These are phyloP conservation scores for Ophiosphaerella narmari DNA, from an alignment of 2,329 filamentous ascomycete species.

Conservation along the genomic window DNA sequence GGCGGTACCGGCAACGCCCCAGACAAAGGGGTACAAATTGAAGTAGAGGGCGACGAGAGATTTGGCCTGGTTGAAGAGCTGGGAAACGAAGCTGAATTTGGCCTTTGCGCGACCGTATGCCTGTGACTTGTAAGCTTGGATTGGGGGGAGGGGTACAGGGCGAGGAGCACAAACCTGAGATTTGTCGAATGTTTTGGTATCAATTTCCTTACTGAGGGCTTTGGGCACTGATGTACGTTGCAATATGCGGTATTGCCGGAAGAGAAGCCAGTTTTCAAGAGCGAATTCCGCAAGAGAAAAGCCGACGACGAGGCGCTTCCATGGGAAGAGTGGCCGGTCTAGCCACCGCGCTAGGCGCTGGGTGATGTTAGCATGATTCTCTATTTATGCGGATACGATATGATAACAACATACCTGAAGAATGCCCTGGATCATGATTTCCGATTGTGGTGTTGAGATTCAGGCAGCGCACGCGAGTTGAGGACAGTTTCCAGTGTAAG, in stretches of 20 bases:
- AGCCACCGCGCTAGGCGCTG: constrained; percentile 79
- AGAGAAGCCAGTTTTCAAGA: constrained; percentile 85
- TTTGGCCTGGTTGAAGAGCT: constrained; percentile 84
- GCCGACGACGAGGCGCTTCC: constrained; percentile 94
- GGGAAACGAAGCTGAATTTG: constrained; percentile 80
- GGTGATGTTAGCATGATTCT: constrained; percentile 13
- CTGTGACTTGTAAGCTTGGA: constrained; percentile 38
- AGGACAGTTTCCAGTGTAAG: constrained; percentile 25
- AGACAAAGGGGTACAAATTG: constrained; percentile 88
- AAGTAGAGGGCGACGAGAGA: constrained; percentile 88
- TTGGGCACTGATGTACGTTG: constrained; percentile 79
- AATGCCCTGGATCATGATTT: constrained; percentile 43
- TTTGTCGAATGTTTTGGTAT: constrained; percentile 90
- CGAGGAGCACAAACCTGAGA: constrained; percentile 63
- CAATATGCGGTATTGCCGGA: constrained; percentile 87
- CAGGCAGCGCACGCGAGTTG: constrained; percentile 21
- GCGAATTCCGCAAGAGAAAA: constrained; percentile 92
- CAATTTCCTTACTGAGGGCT: constrained; percentile 85
- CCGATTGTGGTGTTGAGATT: constrained; percentile 15
- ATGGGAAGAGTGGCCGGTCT: constrained; percentile 91
- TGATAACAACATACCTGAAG: constrained; percentile 30
- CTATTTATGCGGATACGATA: neutral
- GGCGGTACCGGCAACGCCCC: constrained; percentile 77
- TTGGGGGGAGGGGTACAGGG: constrained; percentile 3
- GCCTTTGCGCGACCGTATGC: constrained; percentile 96